phyloP scores from a whole-genome alignment of 768 basidiomycete genomes.

The Lepiota venenata region DNA sequence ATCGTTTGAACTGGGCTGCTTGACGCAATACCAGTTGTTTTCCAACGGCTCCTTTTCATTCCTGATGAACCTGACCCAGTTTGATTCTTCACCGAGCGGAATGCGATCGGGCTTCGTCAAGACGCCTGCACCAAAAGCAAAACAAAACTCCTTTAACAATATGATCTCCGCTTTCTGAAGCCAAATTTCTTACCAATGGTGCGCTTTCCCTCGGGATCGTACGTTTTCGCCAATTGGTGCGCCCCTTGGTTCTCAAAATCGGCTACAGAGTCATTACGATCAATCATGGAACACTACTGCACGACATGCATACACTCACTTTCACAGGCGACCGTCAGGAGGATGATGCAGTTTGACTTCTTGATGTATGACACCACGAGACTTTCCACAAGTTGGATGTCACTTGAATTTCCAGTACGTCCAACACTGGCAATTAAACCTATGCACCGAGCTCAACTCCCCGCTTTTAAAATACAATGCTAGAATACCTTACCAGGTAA shows the following conservation, averaged over 20 bases:
- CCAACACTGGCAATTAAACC: conserved; percentile 60
- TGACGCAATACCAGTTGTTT: conserved; percentile 60
- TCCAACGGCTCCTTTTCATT: conserved; percentile 49
- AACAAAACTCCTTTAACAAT: too few relatives aligned
- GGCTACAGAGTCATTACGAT: conserved; percentile 34
- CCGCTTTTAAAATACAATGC: too few relatives aligned
- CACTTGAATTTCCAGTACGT: conserved; percentile 41
- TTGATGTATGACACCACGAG: conserved; percentile 58
- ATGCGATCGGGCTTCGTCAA: conserved; percentile 75
- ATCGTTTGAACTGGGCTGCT: conserved; percentile 49
- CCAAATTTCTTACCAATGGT: conserved; percentile 56
- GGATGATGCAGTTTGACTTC: conserved; percentile 57
- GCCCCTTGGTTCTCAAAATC: conserved; percentile 83
- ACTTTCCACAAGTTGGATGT: conserved; percentile 59
- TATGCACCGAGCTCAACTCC: conserved; percentile 15
- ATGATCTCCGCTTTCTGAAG: too few relatives aligned
- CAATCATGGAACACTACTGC: background rate
- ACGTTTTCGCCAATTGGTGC: conserved; percentile 54
- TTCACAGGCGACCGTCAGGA: conserved; percentile 62
- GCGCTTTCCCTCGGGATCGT: conserved; percentile 60
- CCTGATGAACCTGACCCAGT: conserved; percentile 55
- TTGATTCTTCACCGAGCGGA: conserved; percentile 46
- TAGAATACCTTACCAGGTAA: conserved; percentile 53
- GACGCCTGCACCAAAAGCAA: conserved; percentile 41
- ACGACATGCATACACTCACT: conserved; percentile 35